Base-by-base conservation (phyloP, 768 basidiomycete species). In the Kwoniella botswanensis region DNA sequence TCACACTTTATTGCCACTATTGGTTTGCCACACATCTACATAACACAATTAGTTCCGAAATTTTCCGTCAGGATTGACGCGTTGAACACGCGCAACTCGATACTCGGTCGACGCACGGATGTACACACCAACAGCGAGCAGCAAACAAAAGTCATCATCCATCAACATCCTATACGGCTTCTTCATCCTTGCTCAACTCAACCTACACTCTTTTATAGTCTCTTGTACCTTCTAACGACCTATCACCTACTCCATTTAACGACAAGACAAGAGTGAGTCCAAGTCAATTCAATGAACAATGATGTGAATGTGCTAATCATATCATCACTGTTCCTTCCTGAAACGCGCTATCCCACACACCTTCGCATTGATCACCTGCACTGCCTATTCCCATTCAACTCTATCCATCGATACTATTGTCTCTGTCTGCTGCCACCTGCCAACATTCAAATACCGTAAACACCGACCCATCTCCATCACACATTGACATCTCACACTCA, bases 231-330 rank as follows among this genome's bases (percentile, higher is more conserved):
- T 67, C 43, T 44, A 59, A 55, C 54, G 26, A 67, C 65, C 43
- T 26, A 43, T 44, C 50, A 18, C 22, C 65, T 43, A 26, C 43
- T 42, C 24, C 43, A 35, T 35, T 58, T 62, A 52, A 68, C 67
- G 59, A 61, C 56, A 63, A 61, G 67, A 58, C 67, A 68, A 68
- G 58, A 68, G 67, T 68, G 41, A 68, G 67, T 68, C 46, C 17
- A 24, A 12, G 12, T 65, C 4, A 18, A 3, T n/a, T 41, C 22
- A 26, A 5, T 55, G 21, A 44, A 12, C 12, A 9, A 15, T 53
- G 13, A 53, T 53, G 50, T 18, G n/a, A 13, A 41, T 64, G 24
- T 64, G 46, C 42, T 29, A 44, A 44, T n/a, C 11, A 55, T 46
- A 24, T 21, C 17, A 54, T 41, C 44, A 65, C 42, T 52, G 18